Evolutionary conservation across 768 basidiomycete species (phyloP).

Genomic region (Tricholoma hemisulphureum): DNA sequence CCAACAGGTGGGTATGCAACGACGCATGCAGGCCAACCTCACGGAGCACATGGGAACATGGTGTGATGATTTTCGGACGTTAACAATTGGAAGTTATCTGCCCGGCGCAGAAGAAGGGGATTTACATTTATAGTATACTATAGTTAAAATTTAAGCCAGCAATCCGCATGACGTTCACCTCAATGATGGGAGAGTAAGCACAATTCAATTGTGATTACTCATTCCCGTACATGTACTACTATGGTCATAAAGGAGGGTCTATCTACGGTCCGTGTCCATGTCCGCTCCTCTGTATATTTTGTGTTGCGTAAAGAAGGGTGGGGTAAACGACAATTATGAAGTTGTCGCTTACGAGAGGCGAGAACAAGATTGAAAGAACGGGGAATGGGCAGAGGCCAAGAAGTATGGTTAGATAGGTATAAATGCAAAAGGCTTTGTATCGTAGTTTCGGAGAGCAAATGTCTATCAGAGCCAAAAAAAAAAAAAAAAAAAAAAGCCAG

Average conservation of each 20-base stretch:
- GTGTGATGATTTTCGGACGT: slow-evolving; percentile 5
- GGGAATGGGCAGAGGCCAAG: neutral
- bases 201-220: neutral
- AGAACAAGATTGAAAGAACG: neutral
- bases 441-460: neutral
- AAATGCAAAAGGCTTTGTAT: neutral
- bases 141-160: neutral
- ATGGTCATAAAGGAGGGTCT: neutral
- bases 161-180: neutral
- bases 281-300: neutral
- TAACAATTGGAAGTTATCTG: neutral
- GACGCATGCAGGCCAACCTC: slow-evolving; percentile 13
- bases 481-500: neutral
- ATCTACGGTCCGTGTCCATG: neutral
- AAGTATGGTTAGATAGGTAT: neutral
- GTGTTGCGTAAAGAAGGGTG: neutral
- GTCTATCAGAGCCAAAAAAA: neutral
- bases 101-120: neutral
- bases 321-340: neutral
- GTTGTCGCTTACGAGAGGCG: neutral
- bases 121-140: neutral
- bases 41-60: slow-evolving; percentile 16
- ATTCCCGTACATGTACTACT: neutral
- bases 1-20: slow-evolving; percentile 15
- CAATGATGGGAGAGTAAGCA: neutral